Evolutionary conservation across 306 rosid species (phyloP).

Genomic region (Quercus cerris): DNA sequence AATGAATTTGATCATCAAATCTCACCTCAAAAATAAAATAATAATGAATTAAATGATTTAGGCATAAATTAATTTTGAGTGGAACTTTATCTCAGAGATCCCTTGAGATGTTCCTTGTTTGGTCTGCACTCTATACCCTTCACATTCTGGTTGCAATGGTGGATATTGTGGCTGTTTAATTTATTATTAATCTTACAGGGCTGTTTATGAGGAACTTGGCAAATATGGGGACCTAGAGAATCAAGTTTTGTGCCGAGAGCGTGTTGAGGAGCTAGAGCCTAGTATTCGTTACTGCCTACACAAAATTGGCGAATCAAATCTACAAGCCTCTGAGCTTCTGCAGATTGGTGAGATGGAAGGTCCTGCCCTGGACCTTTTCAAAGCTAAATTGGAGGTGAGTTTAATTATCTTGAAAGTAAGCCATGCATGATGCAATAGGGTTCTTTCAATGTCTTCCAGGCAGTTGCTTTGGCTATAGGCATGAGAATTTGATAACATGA

Average conservation of each 20-base stretch:
- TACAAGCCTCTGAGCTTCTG: too few relatives aligned
- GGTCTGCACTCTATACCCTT: background rate
- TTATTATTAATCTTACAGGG: conserved; percentile 37
- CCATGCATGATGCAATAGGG: too few relatives aligned
- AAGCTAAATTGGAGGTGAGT: too few relatives aligned
- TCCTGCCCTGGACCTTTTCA: too few relatives aligned
- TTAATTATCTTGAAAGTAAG: too few relatives aligned
- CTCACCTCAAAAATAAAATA: too few relatives aligned
- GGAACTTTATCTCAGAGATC: background rate
- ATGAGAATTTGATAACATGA: too few relatives aligned
- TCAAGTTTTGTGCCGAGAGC: conserved; percentile 92
- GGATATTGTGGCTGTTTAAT: background rate
- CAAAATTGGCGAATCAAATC: too few relatives aligned
- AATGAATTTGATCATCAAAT: background rate
- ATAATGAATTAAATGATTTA: too few relatives aligned
- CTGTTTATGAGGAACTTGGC: conserved; percentile 93
- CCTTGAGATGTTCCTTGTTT: background rate
- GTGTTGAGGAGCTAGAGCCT: conserved; percentile 97
- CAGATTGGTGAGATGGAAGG: too few relatives aligned
- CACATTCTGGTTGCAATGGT: background rate
- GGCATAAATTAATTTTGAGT: background rate
- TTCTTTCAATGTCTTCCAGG: too few relatives aligned
- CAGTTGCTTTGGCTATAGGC: too few relatives aligned
- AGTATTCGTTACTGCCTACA: conserved; percentile 57
- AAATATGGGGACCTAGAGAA: conserved; percentile 95